These are phyloP conservation scores for Blepharisma stoltei DNA, from an alignment of 73 alveolate species.

Conservation along the genomic window DNA sequence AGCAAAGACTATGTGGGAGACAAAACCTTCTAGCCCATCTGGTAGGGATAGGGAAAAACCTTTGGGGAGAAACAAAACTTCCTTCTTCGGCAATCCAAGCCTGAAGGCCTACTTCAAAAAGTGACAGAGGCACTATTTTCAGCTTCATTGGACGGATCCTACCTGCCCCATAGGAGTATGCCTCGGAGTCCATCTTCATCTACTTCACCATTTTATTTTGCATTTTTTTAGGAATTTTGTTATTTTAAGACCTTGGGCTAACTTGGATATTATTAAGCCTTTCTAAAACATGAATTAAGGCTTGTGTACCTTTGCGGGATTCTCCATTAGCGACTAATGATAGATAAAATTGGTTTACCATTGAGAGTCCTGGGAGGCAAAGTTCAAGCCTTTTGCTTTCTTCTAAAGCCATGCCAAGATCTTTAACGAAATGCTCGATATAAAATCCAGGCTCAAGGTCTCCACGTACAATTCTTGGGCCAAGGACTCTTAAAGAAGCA, in stretches of 20 bases:
- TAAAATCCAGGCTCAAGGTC: slow-evolving; percentile 88
- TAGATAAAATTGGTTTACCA: slow-evolving; percentile 65
- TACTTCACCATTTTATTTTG: too few relatives aligned
- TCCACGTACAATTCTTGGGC: slow-evolving; percentile 73
- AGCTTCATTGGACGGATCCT: too few relatives aligned
- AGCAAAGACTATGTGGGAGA: too few relatives aligned
- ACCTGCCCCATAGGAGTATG: too few relatives aligned
- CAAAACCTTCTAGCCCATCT: too few relatives aligned
- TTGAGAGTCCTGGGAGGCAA: slow-evolving; percentile 78
- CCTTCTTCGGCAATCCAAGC: too few relatives aligned
- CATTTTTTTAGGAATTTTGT: neutral
- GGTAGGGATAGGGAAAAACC: too few relatives aligned
- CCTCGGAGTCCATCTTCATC: too few relatives aligned
- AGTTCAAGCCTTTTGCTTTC: slow-evolving; percentile 76
- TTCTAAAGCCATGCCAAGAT: slow-evolving; percentile 75
- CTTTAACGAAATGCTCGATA: slow-evolving; percentile 87
- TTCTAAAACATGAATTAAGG: slow-evolving; percentile 64
- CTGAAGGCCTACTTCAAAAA: too few relatives aligned
- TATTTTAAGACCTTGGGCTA: neutral
- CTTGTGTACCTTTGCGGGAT: slow-evolving; percentile 75
- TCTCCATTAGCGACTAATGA: slow-evolving; percentile 74
- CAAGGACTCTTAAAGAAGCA: slow-evolving; percentile 60
- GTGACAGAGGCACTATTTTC: too few relatives aligned
- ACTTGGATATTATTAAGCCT: slow-evolving; percentile 55
- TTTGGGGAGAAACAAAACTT: too few relatives aligned